A percentile compares a stretch with the other conserved stretches of the same genome.
phyloP scores from a whole-genome alignment of 1,284 basidiomycete genomes.

The Peniophora sp. region DNA sequence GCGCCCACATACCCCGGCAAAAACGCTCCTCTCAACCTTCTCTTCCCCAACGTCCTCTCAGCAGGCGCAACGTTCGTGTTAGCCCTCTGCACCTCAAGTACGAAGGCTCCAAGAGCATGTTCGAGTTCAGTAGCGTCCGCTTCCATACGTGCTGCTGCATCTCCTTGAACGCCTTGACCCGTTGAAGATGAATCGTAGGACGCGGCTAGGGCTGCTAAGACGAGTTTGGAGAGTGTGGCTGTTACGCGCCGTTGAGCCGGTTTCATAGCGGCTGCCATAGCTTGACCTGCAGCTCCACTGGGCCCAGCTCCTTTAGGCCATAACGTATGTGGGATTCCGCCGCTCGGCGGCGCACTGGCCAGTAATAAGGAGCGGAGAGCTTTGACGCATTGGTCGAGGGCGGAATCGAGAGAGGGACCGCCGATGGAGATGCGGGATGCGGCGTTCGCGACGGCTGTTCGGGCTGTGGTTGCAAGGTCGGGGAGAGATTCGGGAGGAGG shows the following conservation, averaged over 20 bases:
- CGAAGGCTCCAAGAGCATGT: conserved; percentile 62
- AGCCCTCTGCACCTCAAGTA: conserved; percentile 57
- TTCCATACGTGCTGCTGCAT: conserved; percentile 63
- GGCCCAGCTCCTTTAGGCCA: conserved; percentile 40
- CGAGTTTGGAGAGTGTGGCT: conserved; percentile 65
- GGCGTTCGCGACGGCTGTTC: conserved; percentile 51
- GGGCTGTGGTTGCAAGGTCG: conserved; percentile 50
- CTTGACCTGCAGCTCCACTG: conserved; percentile 34
- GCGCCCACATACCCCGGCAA: conserved; percentile 53
- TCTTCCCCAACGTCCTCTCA: conserved; percentile 28
- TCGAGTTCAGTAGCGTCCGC: conserved; percentile 73
- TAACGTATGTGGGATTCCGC: conserved; percentile 48
- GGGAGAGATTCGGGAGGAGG: conserved; percentile 47
- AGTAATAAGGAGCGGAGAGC: conserved; percentile 66
- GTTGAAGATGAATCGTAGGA: conserved; percentile 60
- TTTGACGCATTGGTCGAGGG: conserved; percentile 44
- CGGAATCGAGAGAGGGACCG: conserved; percentile 45
- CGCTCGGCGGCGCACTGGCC: conserved; percentile 50
- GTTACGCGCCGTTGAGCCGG: conserved; percentile 69
- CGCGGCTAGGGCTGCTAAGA: conserved; percentile 67
- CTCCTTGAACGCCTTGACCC: conserved; percentile 19
- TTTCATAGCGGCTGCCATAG: conserved; percentile 45
- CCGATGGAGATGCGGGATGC: conserved; percentile 43
- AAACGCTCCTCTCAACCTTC: conserved; percentile 58
- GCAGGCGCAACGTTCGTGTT: conserved; percentile 26